These are phyloP conservation scores for Aspergillus affinis DNA, from an alignment of 495 filamentous ascomycete genomes.

Conservation along the genomic window DNA sequence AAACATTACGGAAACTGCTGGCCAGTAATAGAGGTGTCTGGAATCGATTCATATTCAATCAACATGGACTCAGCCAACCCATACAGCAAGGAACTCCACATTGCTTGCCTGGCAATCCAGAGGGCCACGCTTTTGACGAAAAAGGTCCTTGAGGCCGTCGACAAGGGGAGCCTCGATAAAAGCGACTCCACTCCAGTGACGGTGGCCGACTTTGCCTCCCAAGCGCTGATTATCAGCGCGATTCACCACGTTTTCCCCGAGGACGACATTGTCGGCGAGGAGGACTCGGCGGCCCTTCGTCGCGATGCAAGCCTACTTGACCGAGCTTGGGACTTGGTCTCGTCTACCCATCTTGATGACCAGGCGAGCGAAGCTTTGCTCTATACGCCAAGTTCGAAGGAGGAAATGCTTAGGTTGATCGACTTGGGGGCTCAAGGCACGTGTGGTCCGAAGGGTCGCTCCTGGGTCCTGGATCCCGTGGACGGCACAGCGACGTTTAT, in stretches of 20 bases:
- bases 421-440: conserved; percentile 56
- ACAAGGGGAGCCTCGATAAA: conserved; percentile 54
- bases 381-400: conserved; percentile 41
- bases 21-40: neutral
- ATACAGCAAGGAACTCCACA: conserved; percentile 47
- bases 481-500: conserved; percentile 71
- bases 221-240: conserved; percentile 59
- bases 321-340: conserved; percentile 54
- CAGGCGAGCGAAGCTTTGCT: conserved; percentile 40
- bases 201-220: conserved; percentile 67
- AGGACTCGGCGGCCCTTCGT: conserved; percentile 55
- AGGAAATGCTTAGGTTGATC: conserved; percentile 61
- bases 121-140: conserved; percentile 55
- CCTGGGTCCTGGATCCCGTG: conserved; percentile 72
- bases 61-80: conserved; percentile 23
- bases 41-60: no score
- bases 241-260: conserved; percentile 53
- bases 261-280: conserved; percentile 62
- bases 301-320: conserved; percentile 46
- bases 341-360: conserved; percentile 36
- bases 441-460: conserved; percentile 36
- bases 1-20: neutral
- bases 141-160: conserved; percentile 44
- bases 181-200: conserved; percentile 62
- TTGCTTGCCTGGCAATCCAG: conserved; percentile 54